These are phyloP conservation scores for Shiraia sp. DNA, from an alignment of 2,329 filamentous ascomycete species.

Conservation along the genomic window DNA sequence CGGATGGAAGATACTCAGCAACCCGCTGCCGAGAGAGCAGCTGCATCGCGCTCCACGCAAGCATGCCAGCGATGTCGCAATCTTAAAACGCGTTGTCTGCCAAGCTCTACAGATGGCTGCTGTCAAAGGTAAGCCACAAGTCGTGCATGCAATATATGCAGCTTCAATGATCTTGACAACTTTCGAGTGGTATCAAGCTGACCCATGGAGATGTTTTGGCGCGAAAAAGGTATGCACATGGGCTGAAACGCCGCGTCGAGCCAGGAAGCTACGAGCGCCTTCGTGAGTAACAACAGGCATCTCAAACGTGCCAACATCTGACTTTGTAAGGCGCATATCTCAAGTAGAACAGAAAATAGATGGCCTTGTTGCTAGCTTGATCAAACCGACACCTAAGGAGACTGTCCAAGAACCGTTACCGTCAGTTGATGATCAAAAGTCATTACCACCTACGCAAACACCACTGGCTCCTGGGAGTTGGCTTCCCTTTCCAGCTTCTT, in stretches of 20 bases:
- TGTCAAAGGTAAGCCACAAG: conserved; percentile 33
- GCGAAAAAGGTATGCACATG: conserved; percentile 35
- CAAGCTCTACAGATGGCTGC: conserved; percentile 28
- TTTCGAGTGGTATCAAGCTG: neutral
- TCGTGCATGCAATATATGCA: neutral
- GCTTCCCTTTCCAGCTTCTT: conserved; percentile 30
- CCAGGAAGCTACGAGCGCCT: conserved; percentile 32
- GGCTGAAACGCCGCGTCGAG: conserved; percentile 35
- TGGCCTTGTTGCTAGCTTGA: conserved; percentile 37
- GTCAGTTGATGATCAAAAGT: neutral
- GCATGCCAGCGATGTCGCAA: conserved; percentile 41
- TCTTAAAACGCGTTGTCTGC: conserved; percentile 40
- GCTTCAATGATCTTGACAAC: neutral
- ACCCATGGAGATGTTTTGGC: conserved; percentile 25
- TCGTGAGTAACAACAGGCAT: conserved; percentile 31
- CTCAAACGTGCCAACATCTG: neutral
- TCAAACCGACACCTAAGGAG: conserved; percentile 10
- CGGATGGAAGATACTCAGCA: conserved; percentile 32
- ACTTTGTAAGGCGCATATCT: conserved; percentile 31
- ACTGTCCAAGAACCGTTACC: neutral
- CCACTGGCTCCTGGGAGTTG: conserved; percentile 30
- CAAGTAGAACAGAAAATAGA: conserved; percentile 44
- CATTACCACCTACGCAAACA: neutral
- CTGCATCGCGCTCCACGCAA: conserved; percentile 27
- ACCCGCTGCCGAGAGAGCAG: conserved; percentile 13